These are phyloP conservation scores for Metarhizium album DNA, from an alignment of 2,329 filamentous ascomycete genomes.

Conservation along the genomic window DNA sequence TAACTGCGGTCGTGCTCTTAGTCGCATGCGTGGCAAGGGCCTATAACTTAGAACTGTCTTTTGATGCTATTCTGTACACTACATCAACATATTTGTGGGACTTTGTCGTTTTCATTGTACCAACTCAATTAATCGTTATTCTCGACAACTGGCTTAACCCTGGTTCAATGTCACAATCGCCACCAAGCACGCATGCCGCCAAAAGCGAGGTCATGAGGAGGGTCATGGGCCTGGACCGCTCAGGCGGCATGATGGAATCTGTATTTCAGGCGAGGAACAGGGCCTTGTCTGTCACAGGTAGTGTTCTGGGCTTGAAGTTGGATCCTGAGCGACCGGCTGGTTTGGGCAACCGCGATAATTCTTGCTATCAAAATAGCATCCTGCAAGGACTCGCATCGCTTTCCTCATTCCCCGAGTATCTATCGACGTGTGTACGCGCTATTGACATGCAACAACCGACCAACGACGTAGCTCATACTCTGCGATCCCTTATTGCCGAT, in stretches of 20 bases:
- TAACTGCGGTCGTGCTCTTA: slow-evolving; percentile 23
- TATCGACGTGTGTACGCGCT: slow-evolving; percentile 34
- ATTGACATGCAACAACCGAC: slow-evolving; percentile 17
- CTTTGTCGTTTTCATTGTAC: slow-evolving; percentile 43
- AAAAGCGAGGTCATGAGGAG: slow-evolving; percentile 57
- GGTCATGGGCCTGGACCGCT: slow-evolving; percentile 47
- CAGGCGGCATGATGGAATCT: slow-evolving; percentile 42
- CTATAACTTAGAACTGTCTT: slow-evolving; percentile 21
- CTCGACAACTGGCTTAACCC: slow-evolving; percentile 44
- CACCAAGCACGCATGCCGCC: slow-evolving; percentile 35
- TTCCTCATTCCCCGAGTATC: slow-evolving; percentile 55
- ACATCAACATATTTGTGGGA: slow-evolving; percentile 47
- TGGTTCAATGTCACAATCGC: slow-evolving; percentile 27
- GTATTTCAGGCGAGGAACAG: slow-evolving; percentile 49
- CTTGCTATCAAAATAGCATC: slow-evolving; percentile 95
- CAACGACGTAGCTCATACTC: slow-evolving; percentile 31
- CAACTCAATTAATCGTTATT: slow-evolving; percentile 44
- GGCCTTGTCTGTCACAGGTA: slow-evolving; percentile 41
- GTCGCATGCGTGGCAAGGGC: slow-evolving; percentile 23
- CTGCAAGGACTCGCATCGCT: slow-evolving; percentile 77
- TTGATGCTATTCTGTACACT: slow-evolving; percentile 17
- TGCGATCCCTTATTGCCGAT: slow-evolving; percentile 57
- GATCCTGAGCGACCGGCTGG: slow-evolving; percentile 46
- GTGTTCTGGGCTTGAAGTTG: slow-evolving; percentile 27
- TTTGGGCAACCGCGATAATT: slow-evolving; percentile 86